These are phyloP conservation scores for Cutaneotrichosporon arboriforme DNA, from an alignment of 1,284 basidiomycete species.

Conservation along the genomic window DNA sequence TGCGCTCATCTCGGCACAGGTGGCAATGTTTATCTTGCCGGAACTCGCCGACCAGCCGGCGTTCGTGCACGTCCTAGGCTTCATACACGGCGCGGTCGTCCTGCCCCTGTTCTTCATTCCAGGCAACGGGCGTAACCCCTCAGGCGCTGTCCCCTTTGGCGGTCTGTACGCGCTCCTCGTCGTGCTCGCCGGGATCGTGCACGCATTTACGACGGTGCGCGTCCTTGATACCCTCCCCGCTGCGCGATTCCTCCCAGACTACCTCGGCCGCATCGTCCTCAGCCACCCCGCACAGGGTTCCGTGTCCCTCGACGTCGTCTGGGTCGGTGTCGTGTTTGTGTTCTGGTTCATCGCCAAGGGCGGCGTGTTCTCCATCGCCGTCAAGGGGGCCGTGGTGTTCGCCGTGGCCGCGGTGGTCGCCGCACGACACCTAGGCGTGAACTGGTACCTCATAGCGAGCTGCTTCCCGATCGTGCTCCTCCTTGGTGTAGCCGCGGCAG, in stretches of 20 bases:
- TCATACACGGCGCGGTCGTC: conserved; percentile 60
- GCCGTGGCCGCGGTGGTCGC: conserved; percentile 3
- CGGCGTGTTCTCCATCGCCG: conserved; percentile 19
- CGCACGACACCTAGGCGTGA: conserved; percentile 25
- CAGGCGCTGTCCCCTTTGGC: conserved; percentile 20
- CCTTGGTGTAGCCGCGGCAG: conserved; percentile 16
- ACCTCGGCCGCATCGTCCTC: conserved; percentile 43
- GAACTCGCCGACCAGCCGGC: conserved; percentile 49
- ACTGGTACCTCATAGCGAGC: conserved; percentile 36
- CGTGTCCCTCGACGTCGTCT: conserved; percentile 62
- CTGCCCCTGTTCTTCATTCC: conserved; percentile 51
- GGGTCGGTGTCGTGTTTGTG: conserved; percentile 41
- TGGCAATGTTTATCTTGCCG: conserved; percentile 54
- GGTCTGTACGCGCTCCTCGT: conserved; percentile 50
- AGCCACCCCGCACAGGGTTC: conserved; percentile 61
- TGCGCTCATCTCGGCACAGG: conserved; percentile 53
- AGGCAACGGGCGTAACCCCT: conserved; percentile 15
- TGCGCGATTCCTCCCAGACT: conserved; percentile 4
- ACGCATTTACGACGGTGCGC: conserved; percentile 42
- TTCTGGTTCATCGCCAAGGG: conserved; percentile 38
- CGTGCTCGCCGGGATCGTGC: conserved; percentile 44
- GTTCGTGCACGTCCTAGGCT: conserved; percentile 59
- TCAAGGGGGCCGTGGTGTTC: conserved; percentile 13
- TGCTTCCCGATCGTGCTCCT: conserved; percentile 35
- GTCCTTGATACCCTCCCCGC: conserved; percentile 18